Percentiles rank a stretch among this genome's conserved stretches.
Evolutionary conservation across 768 basidiomycete species (phyloP).

Genomic region (Calocybe gangraenosa): DNA sequence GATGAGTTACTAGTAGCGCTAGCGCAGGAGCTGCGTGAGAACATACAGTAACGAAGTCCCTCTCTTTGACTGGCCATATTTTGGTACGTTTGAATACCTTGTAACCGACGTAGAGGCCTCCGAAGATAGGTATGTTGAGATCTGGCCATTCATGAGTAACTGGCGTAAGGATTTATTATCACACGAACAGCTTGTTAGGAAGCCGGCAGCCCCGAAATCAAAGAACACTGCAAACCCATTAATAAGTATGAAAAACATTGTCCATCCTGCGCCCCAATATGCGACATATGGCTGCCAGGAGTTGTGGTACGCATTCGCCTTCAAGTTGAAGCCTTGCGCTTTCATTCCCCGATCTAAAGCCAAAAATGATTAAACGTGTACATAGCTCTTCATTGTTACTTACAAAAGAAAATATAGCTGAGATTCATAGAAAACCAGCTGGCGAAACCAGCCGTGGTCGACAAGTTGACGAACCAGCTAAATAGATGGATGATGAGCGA

Average conservation of each 20-base stretch:
- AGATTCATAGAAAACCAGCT: conserved; percentile 66
- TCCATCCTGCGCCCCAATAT: conserved; percentile 70
- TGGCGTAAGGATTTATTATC: not conserved
- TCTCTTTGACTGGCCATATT: conserved; percentile 55
- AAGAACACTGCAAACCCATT: conserved; percentile 61
- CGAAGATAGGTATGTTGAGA: conserved; percentile 45
- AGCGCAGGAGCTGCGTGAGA: not conserved
- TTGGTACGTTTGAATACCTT: conserved; percentile 36
- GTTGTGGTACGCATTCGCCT: conserved; percentile 58
- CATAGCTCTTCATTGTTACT: conserved; percentile 21
- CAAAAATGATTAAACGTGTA: not conserved
- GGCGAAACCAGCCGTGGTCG: conserved; percentile 65
- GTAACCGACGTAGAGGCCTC: conserved; percentile 39
- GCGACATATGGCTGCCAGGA: conserved; percentile 62
- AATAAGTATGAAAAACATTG: conserved; percentile 50
- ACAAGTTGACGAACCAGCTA: conserved; percentile 69
- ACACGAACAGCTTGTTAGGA: conserved; percentile 38
- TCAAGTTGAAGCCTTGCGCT: conserved; percentile 61
- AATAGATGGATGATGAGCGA: not conserved
- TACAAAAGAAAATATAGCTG: conserved; percentile 71
- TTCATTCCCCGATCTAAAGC: conserved; percentile 57
- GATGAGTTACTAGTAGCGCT: not conserved
- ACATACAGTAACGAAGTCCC: conserved; percentile 68
- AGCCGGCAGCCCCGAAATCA: conserved; percentile 50
- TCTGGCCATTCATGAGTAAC: conserved; percentile 22